Base-by-base conservation (phyloP, 352 stramenopile species). In the Phytopythium delawarense region DNA sequence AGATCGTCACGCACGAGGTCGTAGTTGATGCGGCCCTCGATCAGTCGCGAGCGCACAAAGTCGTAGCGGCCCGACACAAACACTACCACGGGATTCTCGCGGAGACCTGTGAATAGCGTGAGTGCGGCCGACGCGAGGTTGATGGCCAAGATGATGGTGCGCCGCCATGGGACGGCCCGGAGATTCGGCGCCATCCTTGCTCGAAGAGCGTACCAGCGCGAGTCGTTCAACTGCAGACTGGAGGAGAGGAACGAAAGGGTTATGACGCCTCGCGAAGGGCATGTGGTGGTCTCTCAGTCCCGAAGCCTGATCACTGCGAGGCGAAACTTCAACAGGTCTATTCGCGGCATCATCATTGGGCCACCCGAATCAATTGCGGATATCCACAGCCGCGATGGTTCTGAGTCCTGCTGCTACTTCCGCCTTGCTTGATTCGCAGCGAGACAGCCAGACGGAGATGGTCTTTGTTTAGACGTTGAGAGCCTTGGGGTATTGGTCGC, bases 41-140 rank as follows among this genome's bases (percentile, higher is more conserved):
- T 18, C 25, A 88, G 59, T 1, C 78, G 69, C 18, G 71, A 65
- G 46, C 76, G 74, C 42, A 85, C 72, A 25, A 70, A 58, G 42
- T 81, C 71, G 65, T 88, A 88, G 7, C 67, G 66, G 16, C 76
- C 72, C 0, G 75, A 72, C 21, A 78, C 37, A 13, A 75, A 63
- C 16, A 84, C 72, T 21, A 84, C 53, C 15, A 88, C 37, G 0
- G 78, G 76, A 61, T 88, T 88, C 63, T 88, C 78, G 7, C 66
- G 75, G n/a, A 88, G 59, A 30, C 78, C 78, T 46, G 50, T 57
- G 50, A 57, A 32, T 18, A 57, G 30, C 50, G 50, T 57, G 34
- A 57, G 50, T 18, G 11, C 30, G 20, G 50, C 50, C 20, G 50
- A 57, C 28, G 50, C 50, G 30, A 57, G 16, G 50, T 57, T 57